Evolutionary conservation across 2,329 filamentous ascomycete genomes (phyloP).

Genomic region (Diaporthe batatas): DNA sequence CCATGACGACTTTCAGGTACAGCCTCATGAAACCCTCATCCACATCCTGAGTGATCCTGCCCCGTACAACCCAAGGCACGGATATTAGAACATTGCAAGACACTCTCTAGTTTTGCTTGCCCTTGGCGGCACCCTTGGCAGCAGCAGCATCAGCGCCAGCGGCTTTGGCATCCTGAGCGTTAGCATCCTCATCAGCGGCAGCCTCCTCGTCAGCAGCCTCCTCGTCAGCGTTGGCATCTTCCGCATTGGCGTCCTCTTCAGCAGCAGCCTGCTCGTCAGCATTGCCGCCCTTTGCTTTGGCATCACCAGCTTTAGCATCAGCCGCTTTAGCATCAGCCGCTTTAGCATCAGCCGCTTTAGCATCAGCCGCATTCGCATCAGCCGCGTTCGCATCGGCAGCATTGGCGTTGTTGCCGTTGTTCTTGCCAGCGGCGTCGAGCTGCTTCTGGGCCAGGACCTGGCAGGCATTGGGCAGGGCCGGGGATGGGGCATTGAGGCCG

Average conservation of each 20-base stretch:
- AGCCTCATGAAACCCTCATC: neutral
- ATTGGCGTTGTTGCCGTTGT: slow-evolving; percentile 5
- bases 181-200: too few species aligned
- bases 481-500: slow-evolving; percentile 10
- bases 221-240: too few species aligned
- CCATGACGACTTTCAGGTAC: neutral
- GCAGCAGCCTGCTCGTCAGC: neutral
- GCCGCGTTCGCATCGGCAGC: neutral
- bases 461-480: slow-evolving; percentile 29
- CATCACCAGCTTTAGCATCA: too few species aligned
- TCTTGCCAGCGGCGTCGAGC: slow-evolving; percentile 12
- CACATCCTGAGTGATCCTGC: neutral
- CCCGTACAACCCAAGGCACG: neutral
- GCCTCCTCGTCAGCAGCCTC: too few species aligned
- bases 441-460: slow-evolving; percentile 19
- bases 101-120: neutral
- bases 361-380: too few species aligned
- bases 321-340: neutral
- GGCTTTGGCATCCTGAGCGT: too few species aligned
- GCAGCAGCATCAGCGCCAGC: too few species aligned
- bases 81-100: neutral
- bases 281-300: neutral
- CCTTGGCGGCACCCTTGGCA: neutral
- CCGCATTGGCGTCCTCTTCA: too few species aligned
- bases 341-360: neutral